These are phyloP conservation scores for Aspergillus sp. DNA, from an alignment of 2,329 filamentous ascomycete genomes.

Conservation along the genomic window DNA sequence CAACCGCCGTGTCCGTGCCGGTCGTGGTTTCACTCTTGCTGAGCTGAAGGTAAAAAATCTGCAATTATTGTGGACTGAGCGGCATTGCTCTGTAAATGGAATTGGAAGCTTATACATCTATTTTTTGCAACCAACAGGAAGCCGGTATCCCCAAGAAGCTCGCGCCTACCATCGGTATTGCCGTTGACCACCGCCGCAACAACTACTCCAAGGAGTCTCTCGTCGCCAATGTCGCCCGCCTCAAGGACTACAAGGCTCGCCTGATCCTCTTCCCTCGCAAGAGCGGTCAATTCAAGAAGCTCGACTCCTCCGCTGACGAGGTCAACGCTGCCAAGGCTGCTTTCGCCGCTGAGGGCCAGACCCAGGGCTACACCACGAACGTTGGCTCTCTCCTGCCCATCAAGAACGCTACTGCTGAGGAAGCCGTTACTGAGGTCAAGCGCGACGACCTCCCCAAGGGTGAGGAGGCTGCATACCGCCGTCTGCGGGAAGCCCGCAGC, in stretches of 20 bases:
- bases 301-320: constrained; percentile 81
- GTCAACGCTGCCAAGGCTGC: constrained; percentile 69
- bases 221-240: constrained; percentile 90
- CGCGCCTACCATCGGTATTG: constrained; percentile 93
- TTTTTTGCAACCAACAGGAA: constrained; percentile 59
- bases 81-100: not conserved
- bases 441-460: constrained; percentile 77
- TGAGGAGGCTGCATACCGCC: constrained; percentile 84
- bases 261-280: constrained; percentile 98
- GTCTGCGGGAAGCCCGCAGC: constrained; percentile 79
- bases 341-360: constrained; percentile 48
- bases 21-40: constrained; percentile 94
- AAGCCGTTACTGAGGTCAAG: constrained; percentile 71
- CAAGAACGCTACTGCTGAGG: constrained; percentile 56
- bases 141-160: constrained; percentile 93
- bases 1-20: constrained; percentile 95
- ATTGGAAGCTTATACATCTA: not conserved
- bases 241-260: constrained; percentile 95
- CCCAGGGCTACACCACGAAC: constrained; percentile 53
- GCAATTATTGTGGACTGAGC: not conserved
- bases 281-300: constrained; percentile 89
- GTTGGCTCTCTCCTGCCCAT: constrained; percentile 69
- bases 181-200: constrained; percentile 93
- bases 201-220: constrained; percentile 97
- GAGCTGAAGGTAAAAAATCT: constrained; percentile 85